A percentile compares a stretch with the other conserved stretches of the same genome.
These are phyloP conservation scores for Lablab purpureus DNA, from an alignment of 306 rosid species.

Conservation along the genomic window DNA sequence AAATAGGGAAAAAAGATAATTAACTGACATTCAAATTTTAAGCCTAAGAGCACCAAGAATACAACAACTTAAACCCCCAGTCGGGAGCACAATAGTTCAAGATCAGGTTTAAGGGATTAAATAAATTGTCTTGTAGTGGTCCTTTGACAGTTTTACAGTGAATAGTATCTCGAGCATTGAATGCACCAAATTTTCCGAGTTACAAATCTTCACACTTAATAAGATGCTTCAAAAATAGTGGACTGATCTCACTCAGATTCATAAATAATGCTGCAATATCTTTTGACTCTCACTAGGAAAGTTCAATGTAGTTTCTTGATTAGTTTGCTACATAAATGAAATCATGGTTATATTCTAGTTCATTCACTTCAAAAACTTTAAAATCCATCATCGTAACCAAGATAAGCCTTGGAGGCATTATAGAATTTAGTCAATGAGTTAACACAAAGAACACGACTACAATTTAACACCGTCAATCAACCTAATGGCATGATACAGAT, in stretches of 20 bases:
- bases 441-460: neutral
- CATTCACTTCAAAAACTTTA: neutral
- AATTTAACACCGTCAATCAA: constrained; percentile 1
- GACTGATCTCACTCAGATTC: constrained; percentile 13
- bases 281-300: constrained; percentile 5
- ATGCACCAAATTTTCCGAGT: neutral
- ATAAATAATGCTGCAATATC: neutral
- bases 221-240: constrained; percentile 1
- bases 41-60: neutral
- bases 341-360: neutral
- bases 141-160: neutral
- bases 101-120: constrained; percentile 7
- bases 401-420: neutral
- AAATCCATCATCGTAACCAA: neutral
- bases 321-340: neutral
- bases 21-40: neutral
- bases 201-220: constrained; percentile 10
- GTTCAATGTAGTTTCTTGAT: constrained; percentile 15
- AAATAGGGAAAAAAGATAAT: neutral
- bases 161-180: neutral
- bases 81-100: constrained; percentile 5
- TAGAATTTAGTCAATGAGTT: constrained; percentile 5
- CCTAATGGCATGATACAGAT: constrained; percentile 1
- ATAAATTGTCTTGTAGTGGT: neutral
- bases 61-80: neutral